Evolutionary conservation across 345 rosid genomes (phyloP).

Genomic region (Rhizophora mangle): DNA sequence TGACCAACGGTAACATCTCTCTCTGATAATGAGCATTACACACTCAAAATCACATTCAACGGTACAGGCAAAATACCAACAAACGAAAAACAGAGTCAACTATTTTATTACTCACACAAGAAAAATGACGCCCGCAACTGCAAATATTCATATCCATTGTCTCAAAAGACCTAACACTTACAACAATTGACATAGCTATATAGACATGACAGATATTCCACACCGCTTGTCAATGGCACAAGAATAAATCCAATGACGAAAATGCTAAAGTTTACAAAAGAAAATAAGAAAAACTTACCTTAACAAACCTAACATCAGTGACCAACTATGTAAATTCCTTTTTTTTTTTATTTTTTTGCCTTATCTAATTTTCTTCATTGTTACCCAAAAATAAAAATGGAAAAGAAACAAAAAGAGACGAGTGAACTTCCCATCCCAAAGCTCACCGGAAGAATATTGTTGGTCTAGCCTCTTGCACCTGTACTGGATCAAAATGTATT

Average conservation of each 20-base stretch:
- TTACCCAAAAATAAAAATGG: slow-evolving; percentile 7
- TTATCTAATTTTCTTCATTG: slow-evolving; percentile 19
- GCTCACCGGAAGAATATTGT: slow-evolving; percentile 50
- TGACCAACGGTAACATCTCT: no score
- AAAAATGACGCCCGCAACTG: slow-evolving; percentile 12
- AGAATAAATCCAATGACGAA: slow-evolving; percentile 55
- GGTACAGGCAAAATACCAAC: not conserved
- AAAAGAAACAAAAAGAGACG: slow-evolving; percentile 23
- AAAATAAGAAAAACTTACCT: slow-evolving; percentile 38
- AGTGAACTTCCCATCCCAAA: slow-evolving; percentile 30
- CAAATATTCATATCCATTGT: slow-evolving; percentile 27
- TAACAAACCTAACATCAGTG: slow-evolving; percentile 37
- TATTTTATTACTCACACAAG: not conserved
- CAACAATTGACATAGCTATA: slow-evolving; percentile 3
- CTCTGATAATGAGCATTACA: not conserved
- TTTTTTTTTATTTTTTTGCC: slow-evolving; percentile 4
- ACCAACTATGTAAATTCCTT: slow-evolving; percentile 31
- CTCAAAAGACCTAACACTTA: slow-evolving; percentile 9
- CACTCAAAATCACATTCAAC: not conserved
- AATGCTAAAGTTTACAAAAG: slow-evolving; percentile 14
- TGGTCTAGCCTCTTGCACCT: slow-evolving; percentile 41
- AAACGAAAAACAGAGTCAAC: not conserved
- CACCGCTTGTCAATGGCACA: slow-evolving; percentile 38
- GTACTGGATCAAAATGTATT: slow-evolving; percentile 34
- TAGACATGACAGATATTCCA: slow-evolving; percentile 24